Percentiles rank a stretch among this genome's conserved stretches.
These are phyloP conservation scores for Phialocephala subalpina DNA, from an alignment of 2,329 filamentous ascomycete species.

Conservation along the genomic window DNA sequence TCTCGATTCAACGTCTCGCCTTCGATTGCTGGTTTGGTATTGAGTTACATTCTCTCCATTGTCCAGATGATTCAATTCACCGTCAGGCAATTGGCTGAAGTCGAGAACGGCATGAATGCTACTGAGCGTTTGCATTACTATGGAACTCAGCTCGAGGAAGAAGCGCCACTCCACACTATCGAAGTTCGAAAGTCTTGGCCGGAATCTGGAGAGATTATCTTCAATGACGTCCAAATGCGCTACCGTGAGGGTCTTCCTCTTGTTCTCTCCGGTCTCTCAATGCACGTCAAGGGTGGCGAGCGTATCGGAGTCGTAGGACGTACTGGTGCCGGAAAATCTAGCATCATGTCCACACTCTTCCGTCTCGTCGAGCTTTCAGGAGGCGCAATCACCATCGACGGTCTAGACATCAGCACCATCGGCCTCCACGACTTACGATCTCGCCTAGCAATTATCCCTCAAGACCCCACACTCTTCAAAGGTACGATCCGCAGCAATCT, in stretches of 20 bases:
- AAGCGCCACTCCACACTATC: slow-evolving; percentile 81
- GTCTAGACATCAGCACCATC: slow-evolving; percentile 74
- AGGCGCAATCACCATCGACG: slow-evolving; percentile 71
- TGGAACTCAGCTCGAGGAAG: slow-evolving; percentile 84
- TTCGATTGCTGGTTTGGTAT: slow-evolving; percentile 84
- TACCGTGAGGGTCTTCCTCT: slow-evolving; percentile 77
- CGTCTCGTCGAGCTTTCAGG: slow-evolving; percentile 73
- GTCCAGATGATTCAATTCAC: slow-evolving; percentile 97
- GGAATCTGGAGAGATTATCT: slow-evolving; percentile 81
- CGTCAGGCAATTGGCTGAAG: slow-evolving; percentile 90
- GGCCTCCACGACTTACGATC: slow-evolving; percentile 80
- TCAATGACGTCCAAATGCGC: slow-evolving; percentile 80
- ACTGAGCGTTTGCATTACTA: slow-evolving; percentile 94
- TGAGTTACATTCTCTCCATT: slow-evolving; percentile 92
- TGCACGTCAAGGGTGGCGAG: slow-evolving; percentile 79
- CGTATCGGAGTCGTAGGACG: slow-evolving; percentile 83
- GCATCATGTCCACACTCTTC: slow-evolving; percentile 85
- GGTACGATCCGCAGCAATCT: slow-evolving; percentile 83
- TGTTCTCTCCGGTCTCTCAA: slow-evolving; percentile 73
- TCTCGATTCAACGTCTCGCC: slow-evolving; percentile 86
- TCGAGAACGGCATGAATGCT: slow-evolving; percentile 98
- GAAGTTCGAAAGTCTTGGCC: slow-evolving; percentile 83
- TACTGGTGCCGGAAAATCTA: slow-evolving; percentile 84
- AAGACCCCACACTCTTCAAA: slow-evolving; percentile 84
- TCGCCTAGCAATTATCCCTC: slow-evolving; percentile 82